These are phyloP conservation scores for Setaria viridis DNA, from an alignment of 202 grass and related monocot species.

Conservation along the genomic window DNA sequence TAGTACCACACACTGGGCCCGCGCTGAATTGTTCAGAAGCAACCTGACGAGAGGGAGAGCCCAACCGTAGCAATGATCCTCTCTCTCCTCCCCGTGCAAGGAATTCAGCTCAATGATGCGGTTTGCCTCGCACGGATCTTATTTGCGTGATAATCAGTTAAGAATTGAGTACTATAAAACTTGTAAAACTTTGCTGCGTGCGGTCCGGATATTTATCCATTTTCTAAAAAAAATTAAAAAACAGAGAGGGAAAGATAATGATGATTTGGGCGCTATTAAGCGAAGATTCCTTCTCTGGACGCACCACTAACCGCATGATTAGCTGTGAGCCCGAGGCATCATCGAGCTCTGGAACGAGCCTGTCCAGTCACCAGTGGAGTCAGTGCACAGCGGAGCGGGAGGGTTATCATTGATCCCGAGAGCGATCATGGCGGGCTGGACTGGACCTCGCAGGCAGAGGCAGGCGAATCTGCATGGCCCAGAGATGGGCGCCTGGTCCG, in stretches of 20 bases:
- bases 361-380: neutral
- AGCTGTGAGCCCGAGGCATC: conserved; percentile 18
- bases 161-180: too few species aligned
- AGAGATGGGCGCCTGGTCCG: neutral
- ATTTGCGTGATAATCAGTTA: too few species aligned
- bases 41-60: conserved; percentile 42
- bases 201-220: too few species aligned
- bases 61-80: conserved; percentile 29
- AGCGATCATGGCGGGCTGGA: conserved; percentile 41
- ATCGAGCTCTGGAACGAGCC: conserved; percentile 2
- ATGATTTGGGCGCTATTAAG: neutral
- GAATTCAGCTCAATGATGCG: conserved; percentile 43
- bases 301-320: conserved; percentile 40
- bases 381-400: conserved; percentile 3
- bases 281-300: neutral
- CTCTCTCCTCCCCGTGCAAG: neutral
- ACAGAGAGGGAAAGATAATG: neutral
- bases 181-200: too few species aligned
- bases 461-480: conserved; percentile 29
- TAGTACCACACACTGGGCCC: too few species aligned
- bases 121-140: neutral
- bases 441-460: neutral
- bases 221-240: too few species aligned
- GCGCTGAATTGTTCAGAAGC: conserved; percentile 44
- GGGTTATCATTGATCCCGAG: conserved; percentile 35